phyloP scores from a whole-genome alignment of 2,329 filamentous ascomycete genomes.

The Apiospora koreana region DNA sequence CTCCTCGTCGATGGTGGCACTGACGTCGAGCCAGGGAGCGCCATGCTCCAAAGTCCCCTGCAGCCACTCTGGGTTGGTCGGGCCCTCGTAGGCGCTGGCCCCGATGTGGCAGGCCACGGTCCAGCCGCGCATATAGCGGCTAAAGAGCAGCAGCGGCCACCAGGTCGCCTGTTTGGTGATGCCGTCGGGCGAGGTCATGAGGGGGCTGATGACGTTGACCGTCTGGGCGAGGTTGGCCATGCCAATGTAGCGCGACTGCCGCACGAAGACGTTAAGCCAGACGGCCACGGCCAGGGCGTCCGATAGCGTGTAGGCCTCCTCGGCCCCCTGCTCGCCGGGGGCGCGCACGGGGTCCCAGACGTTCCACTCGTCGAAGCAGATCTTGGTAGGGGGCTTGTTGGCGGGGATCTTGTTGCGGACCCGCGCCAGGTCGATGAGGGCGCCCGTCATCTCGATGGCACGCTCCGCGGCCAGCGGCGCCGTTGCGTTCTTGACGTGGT shows the following conservation, averaged over 20 bases:
- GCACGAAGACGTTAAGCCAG: slow-evolving; percentile 76
- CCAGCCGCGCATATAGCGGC: slow-evolving; percentile 72
- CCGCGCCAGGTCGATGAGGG: slow-evolving; percentile 71
- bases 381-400: slow-evolving; percentile 62
- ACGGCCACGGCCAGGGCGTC: slow-evolving; percentile 75
- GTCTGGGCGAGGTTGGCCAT: slow-evolving; percentile 81
- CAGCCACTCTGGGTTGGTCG: slow-evolving; percentile 67
- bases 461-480: slow-evolving; percentile 72
- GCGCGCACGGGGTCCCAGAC: slow-evolving; percentile 76
- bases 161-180: slow-evolving; percentile 72
- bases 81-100: slow-evolving; percentile 64
- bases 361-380: slow-evolving; percentile 87
- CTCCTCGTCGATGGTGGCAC: slow-evolving; percentile 57
- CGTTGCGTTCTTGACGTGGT: slow-evolving; percentile 52
- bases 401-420: slow-evolving; percentile 66
- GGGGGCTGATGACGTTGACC: slow-evolving; percentile 75
- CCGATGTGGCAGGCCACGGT: slow-evolving; percentile 67
- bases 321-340: slow-evolving; percentile 69
- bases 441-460: slow-evolving; percentile 69
- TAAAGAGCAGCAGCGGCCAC: slow-evolving; percentile 73
- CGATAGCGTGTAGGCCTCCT: slow-evolving; percentile 73
- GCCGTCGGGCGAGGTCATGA: slow-evolving; percentile 69
- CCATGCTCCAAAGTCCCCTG: slow-evolving; percentile 61
- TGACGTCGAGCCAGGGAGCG: slow-evolving; percentile 71
- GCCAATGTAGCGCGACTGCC: slow-evolving; percentile 68